Percentiles rank a stretch among this genome's conserved stretches.
phyloP scores from a whole-genome alignment of 1,139 yeast genomes.

The Hansenula sp. region DNA sequence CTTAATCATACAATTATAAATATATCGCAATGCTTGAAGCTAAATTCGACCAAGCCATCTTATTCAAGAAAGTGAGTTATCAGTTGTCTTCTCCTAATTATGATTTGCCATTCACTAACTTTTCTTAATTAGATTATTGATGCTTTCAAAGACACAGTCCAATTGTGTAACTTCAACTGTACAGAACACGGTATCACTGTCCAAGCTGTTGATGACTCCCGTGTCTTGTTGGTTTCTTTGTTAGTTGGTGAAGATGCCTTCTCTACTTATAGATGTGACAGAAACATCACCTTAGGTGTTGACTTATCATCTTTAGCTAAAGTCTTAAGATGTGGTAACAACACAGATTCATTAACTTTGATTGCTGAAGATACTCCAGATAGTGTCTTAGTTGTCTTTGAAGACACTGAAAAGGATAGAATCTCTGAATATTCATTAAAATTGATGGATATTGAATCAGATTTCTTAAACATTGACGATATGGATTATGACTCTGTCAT shows the following conservation, averaged over 20 bases:
- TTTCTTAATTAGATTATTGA: conserved; percentile 54
- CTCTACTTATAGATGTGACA: conserved; percentile 91
- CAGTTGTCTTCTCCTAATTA: too few species aligned
- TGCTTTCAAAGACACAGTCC: conserved; percentile 89
- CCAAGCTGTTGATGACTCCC: conserved; percentile 96
- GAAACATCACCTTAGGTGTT: conserved; percentile 87
- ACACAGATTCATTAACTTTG: conserved; percentile 81
- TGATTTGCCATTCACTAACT: background rate
- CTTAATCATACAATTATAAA: background rate
- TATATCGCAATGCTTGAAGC: conserved; percentile 83
- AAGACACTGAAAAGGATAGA: conserved; percentile 86
- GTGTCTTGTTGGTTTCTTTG: conserved; percentile 87
- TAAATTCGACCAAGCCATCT: conserved; percentile 87
- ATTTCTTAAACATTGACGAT: conserved; percentile 89
- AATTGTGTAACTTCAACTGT: conserved; percentile 94
- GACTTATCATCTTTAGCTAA: conserved; percentile 84
- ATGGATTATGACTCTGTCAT: conserved; percentile 86
- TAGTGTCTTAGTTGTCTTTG: conserved; percentile 75
- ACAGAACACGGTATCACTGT: conserved; percentile 92
- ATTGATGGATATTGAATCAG: conserved; percentile 95
- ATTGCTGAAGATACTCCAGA: conserved; percentile 93
- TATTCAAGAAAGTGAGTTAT: conserved; percentile 65
- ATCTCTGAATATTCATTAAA: conserved; percentile 89
- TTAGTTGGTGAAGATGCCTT: conserved; percentile 90
- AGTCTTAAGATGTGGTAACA: conserved; percentile 87